A percentile compares a stretch with the other conserved stretches of the same genome.
Evolutionary conservation across 306 rosid species (phyloP).

Genomic region (Acacia melanoxylon): DNA sequence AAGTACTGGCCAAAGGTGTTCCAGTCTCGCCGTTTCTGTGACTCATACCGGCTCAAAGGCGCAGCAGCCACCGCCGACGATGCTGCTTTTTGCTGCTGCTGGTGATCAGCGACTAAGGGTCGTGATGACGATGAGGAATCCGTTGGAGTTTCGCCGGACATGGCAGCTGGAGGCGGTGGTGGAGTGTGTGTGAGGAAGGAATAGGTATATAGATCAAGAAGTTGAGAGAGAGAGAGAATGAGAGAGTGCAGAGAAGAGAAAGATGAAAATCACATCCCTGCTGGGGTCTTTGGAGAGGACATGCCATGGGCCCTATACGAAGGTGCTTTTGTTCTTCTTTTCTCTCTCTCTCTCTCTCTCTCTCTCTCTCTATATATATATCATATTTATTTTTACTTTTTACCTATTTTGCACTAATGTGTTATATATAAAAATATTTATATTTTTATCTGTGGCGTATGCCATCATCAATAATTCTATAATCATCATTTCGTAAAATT

Average conservation of each 20-base stretch:
- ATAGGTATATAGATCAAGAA: background rate
- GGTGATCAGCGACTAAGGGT: background rate
- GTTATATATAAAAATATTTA: background rate
- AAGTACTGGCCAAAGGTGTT: constrained; percentile 85
- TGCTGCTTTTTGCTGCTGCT: constrained; percentile 16
- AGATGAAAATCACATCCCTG: constrained; percentile 68
- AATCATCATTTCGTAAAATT: constrained; percentile 29
- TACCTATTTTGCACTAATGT: constrained; percentile 22
- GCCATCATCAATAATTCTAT: constrained; percentile 45
- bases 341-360: constrained; percentile 18
- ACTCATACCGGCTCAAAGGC: constrained; percentile 78
- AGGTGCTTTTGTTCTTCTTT: constrained; percentile 62
- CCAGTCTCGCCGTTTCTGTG: constrained; percentile 89
- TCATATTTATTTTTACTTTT: constrained; percentile 34
- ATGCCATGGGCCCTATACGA: constrained; percentile 62
- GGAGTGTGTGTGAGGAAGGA: background rate
- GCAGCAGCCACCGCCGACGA: constrained; percentile 21
- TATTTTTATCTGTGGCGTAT: constrained; percentile 5
- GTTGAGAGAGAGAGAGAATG: constrained; percentile 29
- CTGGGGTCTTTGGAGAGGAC: constrained; percentile 75
- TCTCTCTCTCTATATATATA: background rate
- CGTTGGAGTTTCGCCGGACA: constrained; percentile 49
- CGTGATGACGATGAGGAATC: constrained; percentile 44
- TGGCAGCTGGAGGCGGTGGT: constrained; percentile 16
- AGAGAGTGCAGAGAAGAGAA: constrained; percentile 43